These are phyloP conservation scores for Taphrina sp. DNA, from an alignment of 1,139 yeast species.

Conservation along the genomic window DNA sequence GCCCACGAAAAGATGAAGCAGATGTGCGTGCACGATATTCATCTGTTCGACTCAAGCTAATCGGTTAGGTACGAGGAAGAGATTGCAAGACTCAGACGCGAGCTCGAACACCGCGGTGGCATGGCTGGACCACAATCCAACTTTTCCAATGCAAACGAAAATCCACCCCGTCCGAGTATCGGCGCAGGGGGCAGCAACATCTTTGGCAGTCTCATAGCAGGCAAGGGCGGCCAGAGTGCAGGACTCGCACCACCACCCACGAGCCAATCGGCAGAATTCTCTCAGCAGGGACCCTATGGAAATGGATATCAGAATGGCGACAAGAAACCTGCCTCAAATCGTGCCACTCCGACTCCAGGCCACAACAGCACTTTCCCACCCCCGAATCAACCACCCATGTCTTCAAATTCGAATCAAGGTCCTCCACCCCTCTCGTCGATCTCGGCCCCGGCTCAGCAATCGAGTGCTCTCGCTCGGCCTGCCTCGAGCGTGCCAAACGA, in stretches of 20 bases:
- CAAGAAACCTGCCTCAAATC: constrained; percentile 20
- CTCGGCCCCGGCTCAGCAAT: constrained; percentile 37
- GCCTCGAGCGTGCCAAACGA: constrained; percentile 18
- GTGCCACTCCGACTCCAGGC: constrained; percentile 22
- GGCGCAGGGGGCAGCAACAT: constrained; percentile 43
- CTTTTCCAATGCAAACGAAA: constrained; percentile 37
- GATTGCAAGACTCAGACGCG: constrained; percentile 77
- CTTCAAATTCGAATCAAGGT: constrained; percentile 6
- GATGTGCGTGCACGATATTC: constrained; percentile 51
- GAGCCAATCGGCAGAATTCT: constrained; percentile 35
- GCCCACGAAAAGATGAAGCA: constrained; percentile 95
- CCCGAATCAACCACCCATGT: constrained; percentile 11
- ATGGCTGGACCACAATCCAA: constrained; percentile 37
- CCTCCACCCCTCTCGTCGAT: constrained; percentile 36
- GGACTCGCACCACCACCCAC: constrained; percentile 32
- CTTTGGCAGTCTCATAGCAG: constrained; percentile 45
- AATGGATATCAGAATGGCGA: constrained; percentile 10
- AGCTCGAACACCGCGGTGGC: constrained; percentile 58
- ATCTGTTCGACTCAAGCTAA: not conserved
- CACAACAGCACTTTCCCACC: constrained; percentile 25
- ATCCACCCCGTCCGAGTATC: constrained; percentile 42
- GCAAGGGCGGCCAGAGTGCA: constrained; percentile 42
- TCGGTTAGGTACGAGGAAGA: constrained; percentile 73
- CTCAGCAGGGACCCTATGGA: constrained; percentile 33
- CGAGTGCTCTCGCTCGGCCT: constrained; percentile 11